Percentiles rank a stretch among this genome's conserved stretches.
phyloP scores from a whole-genome alignment of 2,329 filamentous ascomycete species.

The Fusarium buxicola region DNA sequence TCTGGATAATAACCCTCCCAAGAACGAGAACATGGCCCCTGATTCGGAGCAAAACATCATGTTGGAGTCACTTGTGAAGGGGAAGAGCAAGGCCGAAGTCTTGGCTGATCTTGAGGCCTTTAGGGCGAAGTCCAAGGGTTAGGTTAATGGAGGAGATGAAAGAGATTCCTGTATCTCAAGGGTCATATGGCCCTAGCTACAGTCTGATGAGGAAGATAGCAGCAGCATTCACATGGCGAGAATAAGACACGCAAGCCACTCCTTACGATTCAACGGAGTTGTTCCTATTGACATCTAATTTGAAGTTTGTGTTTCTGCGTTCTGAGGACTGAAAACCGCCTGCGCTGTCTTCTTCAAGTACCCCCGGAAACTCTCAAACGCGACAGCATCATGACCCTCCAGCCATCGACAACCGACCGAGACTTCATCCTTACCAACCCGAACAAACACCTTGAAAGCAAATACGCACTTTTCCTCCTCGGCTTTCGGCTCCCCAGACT shows the following conservation, averaged over 20 bases:
- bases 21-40: constrained; percentile 68
- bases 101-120: constrained; percentile 53
- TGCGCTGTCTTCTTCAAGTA: constrained; percentile 69
- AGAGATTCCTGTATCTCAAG: too few relatives aligned
- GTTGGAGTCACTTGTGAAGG: constrained; percentile 55
- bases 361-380: constrained; percentile 90
- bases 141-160: neutral
- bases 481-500: constrained; percentile 21
- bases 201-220: neutral
- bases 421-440: constrained; percentile 54
- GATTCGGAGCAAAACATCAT: constrained; percentile 68
- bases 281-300: too few relatives aligned
- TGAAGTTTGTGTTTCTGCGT: neutral
- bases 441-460: constrained; percentile 69
- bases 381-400: constrained; percentile 75
- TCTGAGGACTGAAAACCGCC: constrained; percentile 4
- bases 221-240: neutral
- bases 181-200: neutral
- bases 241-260: neutral
- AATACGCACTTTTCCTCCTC: constrained; percentile 57
- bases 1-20: constrained; percentile 66
- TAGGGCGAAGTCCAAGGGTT: constrained; percentile 26
- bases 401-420: constrained; percentile 69
- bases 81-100: constrained; percentile 54
- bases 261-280: neutral